Percentiles rank a stretch among this genome's conserved stretches.
phyloP scores from a whole-genome alignment of 495 filamentous ascomycete species.

The Tetracladium marchalianum region DNA sequence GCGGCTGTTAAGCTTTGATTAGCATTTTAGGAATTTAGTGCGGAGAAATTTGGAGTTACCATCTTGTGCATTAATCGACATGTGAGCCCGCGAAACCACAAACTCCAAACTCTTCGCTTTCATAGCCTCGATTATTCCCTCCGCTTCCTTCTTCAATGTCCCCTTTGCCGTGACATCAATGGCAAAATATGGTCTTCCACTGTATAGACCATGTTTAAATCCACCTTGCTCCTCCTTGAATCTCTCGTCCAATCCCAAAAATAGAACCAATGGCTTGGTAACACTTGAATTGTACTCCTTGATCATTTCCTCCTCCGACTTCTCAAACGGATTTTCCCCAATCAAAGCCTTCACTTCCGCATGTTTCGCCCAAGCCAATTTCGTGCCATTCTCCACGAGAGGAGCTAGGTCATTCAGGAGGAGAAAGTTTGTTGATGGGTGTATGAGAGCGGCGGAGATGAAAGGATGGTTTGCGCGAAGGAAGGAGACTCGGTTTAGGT shows the following conservation, averaged over 20 bases:
- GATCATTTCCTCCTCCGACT: conserved; percentile 63
- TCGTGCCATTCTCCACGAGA: conserved; percentile 45
- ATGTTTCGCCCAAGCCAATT: conserved; percentile 52
- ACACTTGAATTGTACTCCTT: conserved; percentile 59
- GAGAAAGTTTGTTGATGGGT: conserved; percentile 61
- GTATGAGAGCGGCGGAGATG: conserved; percentile 63
- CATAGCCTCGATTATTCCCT: conserved; percentile 35
- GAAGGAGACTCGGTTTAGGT: conserved; percentile 67
- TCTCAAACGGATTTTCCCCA: conserved; percentile 57
- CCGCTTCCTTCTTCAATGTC: conserved; percentile 29
- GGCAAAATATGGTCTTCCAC: conserved; percentile 75
- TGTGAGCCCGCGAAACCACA: conserved; percentile 46
- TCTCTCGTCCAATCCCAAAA: conserved; percentile 76
- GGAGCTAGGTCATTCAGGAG: conserved; percentile 73
- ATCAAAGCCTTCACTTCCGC: conserved; percentile 60
- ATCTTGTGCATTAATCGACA: conserved; percentile 37
- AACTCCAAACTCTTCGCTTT: conserved; percentile 51
- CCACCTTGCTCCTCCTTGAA: conserved; percentile 25
- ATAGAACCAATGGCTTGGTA: conserved; percentile 61
- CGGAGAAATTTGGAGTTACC: conserved; percentile 33
- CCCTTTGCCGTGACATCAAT: conserved; percentile 76
- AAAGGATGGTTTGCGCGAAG: conserved; percentile 72
- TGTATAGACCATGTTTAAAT: conserved; percentile 41
- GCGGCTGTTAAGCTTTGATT: conserved; percentile 46
- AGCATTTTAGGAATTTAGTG: conserved; percentile 3